Evolutionary conservation across 164 flowering plant species (phyloP), one percentile per base, ranked within the genome.

Genomic region (Brasenia schreberi): DNA sequence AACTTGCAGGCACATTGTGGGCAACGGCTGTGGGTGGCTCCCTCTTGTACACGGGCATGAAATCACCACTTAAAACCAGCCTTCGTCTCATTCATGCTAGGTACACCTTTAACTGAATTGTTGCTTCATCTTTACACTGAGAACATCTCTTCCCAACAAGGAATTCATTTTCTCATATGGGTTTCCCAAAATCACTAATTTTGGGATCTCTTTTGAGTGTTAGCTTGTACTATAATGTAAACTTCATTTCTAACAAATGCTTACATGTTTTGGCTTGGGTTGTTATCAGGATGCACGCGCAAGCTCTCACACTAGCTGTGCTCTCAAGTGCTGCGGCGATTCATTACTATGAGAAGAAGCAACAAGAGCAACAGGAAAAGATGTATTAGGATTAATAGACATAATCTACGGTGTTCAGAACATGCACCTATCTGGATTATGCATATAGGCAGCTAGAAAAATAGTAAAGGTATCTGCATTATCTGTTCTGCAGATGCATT

Each of bases 51-150:
- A 71, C 86, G 1, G 64, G 75, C 0, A 60, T 79, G 6, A 79
- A 67, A 71, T 66, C 90, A 6, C 76, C 86, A 1, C 73, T 84
- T 19, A 90, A 88, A 75, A 82, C 94, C 10, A 88, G 94, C 63
- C 81, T 90, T 16, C 81, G 86, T 76, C 90, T 90, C 23, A 90
- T 90, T 17, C 97, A 90, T 76, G 97, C 97, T 19, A 85, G 96
- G 96, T 88, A 12, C 52, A 7, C 12, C 12, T 45, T 45, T 12
- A 7, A 7, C 11, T 45, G 7, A 7, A 7, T 6, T 45, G 1
- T 5, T 12, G 7, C 12, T 45, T 45, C 12, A 6, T 45, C 53
- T 45, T 5, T 45, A 23, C 27, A 23, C 27, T 23, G 27, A 23
- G 27, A 23, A 23, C 27, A 2, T 0, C 53, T 45, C 53, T 4